These are phyloP conservation scores for Lasiosphaeriaceae sp. DNA, from an alignment of 495 filamentous ascomycete genomes.

Conservation along the genomic window DNA sequence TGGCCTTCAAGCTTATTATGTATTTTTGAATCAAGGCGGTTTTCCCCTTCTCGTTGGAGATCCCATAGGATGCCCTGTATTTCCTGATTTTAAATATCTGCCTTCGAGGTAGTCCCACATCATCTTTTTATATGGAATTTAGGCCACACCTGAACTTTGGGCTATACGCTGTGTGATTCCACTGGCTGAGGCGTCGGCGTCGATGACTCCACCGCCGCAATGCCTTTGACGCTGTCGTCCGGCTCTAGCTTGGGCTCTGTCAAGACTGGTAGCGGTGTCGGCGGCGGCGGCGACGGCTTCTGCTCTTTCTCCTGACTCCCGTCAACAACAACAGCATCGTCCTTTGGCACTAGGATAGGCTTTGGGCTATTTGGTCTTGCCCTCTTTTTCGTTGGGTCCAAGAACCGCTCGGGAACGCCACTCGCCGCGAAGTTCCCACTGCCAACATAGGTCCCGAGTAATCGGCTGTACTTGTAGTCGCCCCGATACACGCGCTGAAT, in stretches of 20 bases:
- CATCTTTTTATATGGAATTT: too few relatives aligned
- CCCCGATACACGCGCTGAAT: conserved; percentile 61
- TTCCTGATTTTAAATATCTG: too few relatives aligned
- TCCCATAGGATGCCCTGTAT: too few relatives aligned
- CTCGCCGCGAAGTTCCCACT: conserved; percentile 53
- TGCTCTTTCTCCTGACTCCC: not conserved
- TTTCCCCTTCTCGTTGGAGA: too few relatives aligned
- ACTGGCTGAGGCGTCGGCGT: too few relatives aligned
- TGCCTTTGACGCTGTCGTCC: not conserved
- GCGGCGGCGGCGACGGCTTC: not conserved
- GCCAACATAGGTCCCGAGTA: conserved; percentile 75
- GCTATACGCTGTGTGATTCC: too few relatives aligned
- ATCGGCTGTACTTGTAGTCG: conserved; percentile 69
- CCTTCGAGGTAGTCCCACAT: too few relatives aligned
- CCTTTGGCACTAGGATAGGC: conserved; percentile 3
- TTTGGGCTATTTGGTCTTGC: conserved; percentile 11
- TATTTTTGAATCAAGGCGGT: too few relatives aligned
- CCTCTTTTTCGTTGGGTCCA: conserved; percentile 38
- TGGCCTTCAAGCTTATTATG: too few relatives aligned
- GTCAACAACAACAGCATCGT: not conserved
- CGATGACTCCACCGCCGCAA: too few relatives aligned
- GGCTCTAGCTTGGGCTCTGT: conserved; percentile 3
- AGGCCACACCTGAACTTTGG: too few relatives aligned
- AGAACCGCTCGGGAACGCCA: conserved; percentile 67
- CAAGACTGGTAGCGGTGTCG: not conserved